These are phyloP conservation scores for Neofusicoccum parvum DNA, from an alignment of 2,329 filamentous ascomycete species.

Conservation along the genomic window DNA sequence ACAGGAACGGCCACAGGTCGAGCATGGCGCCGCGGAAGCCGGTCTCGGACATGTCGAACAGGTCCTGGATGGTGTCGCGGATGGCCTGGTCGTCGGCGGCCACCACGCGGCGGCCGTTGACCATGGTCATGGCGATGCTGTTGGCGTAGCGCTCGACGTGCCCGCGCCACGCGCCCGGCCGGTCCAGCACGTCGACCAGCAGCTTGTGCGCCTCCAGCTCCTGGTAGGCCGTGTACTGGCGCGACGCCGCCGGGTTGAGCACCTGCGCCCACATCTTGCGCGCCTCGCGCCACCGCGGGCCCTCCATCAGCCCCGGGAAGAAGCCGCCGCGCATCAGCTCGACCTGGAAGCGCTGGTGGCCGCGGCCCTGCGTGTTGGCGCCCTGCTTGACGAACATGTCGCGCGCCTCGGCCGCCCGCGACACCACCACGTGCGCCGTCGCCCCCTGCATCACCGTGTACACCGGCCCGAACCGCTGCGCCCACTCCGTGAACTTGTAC, in stretches of 20 bases:
- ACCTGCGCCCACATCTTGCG: slow-evolving; percentile 20
- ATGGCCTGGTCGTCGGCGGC: not conserved
- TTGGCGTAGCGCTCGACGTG: not conserved
- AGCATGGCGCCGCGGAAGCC: too few species aligned
- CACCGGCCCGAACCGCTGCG: slow-evolving; percentile 54
- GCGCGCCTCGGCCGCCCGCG: not conserved
- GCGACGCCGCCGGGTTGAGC: slow-evolving; percentile 12
- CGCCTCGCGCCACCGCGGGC: slow-evolving; percentile 5
- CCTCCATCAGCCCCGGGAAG: not conserved
- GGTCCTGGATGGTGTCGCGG: not conserved
- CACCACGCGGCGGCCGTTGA: not conserved
- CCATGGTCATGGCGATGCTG: slow-evolving; percentile 5
- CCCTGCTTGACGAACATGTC: slow-evolving; percentile 8
- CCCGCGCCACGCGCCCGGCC: not conserved
- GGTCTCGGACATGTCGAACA: not conserved
- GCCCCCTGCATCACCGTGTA: slow-evolving; percentile 55
- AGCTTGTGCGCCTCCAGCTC: slow-evolving; percentile 18
- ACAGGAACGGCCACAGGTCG: too few species aligned
- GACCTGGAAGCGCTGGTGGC: not conserved
- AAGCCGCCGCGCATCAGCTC: slow-evolving; percentile 2
- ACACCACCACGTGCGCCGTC: not conserved
- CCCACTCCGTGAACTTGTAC: slow-evolving; percentile 55
- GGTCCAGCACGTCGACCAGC: not conserved
- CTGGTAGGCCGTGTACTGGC: slow-evolving; percentile 19
- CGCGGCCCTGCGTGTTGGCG: not conserved